Evolutionary conservation across 2,329 filamentous ascomycete genomes (phyloP).

Genomic region (Pestalotiopsis sp.): DNA sequence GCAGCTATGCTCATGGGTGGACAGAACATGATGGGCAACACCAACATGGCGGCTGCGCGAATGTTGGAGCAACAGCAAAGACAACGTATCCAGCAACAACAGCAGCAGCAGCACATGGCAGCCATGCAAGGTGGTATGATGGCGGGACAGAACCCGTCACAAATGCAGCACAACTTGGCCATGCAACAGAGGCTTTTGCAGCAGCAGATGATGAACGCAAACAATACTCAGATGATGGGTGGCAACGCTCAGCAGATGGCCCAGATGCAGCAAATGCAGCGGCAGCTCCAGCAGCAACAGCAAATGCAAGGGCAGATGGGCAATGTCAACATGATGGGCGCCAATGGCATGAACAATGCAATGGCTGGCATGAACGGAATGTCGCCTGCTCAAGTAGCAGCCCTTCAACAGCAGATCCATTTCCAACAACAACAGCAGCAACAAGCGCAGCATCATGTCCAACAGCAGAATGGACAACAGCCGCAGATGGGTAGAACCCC

Average conservation of each 20-base stretch:
- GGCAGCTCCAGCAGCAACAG: slow-evolving; percentile 44
- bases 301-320: slow-evolving; percentile 33
- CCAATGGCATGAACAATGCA: slow-evolving; percentile 16
- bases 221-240: slow-evolving; percentile 31
- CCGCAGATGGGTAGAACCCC: neutral
- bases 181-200: slow-evolving; percentile 44
- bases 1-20: slow-evolving; percentile 29
- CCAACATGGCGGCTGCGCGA: slow-evolving; percentile 39
- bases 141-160: slow-evolving; percentile 38
- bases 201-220: slow-evolving; percentile 44
- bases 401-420: slow-evolving; percentile 37
- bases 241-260: slow-evolving; percentile 38
- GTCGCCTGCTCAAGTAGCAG: slow-evolving; percentile 32
- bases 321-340: slow-evolving; percentile 46
- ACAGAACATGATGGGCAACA: slow-evolving; percentile 24
- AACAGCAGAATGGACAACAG: slow-evolving; percentile 17
- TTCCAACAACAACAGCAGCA: slow-evolving; percentile 35
- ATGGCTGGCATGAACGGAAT: slow-evolving; percentile 23
- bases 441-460: slow-evolving; percentile 11
- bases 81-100: slow-evolving; percentile 24
- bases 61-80: slow-evolving; percentile 43
- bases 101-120: slow-evolving; percentile 30
- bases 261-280: slow-evolving; percentile 38
- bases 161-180: slow-evolving; percentile 42
- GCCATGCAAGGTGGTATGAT: slow-evolving; percentile 32